Evolutionary conservation across 768 basidiomycete species (phyloP), one percentile per base, ranked within the genome.

Genomic region (Auricularia cornea): DNA sequence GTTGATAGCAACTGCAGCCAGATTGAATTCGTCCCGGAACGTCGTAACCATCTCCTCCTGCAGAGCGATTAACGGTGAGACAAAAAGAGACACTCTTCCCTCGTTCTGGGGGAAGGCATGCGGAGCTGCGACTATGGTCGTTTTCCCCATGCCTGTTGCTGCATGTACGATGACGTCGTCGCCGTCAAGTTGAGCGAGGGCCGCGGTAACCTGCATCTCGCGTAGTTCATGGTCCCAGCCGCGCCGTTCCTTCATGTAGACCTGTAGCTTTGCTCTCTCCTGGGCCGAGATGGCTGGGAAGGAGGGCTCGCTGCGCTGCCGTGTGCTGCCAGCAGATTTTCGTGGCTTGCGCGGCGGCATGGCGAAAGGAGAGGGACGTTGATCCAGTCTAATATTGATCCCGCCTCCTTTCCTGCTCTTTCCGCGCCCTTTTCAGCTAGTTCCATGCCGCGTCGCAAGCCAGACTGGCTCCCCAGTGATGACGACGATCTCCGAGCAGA

Each of bases 31-130:
- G 0, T 66, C 59, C 2, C 61, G 23, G 41, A 77, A 77, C 0
- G 76, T 77, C 10, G 59, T 48, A 5, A 76, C 75, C 70, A 72
- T 71, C 60, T 80, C 76, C 0, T 78, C 73, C 23, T 80, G 76
- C 1, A 80, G 72, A 0, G 75, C 72, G 1, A 79, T 67, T 1
- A 80, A 63, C 2, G 78, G 79, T 11, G 76, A 77, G 0, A 80
- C 70, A 67, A 79, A 68, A 2, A 80, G 62, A 0, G 76, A 76
- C 0, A 77, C 69, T 62, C 70, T 73, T 3, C 72, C 73, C 35
- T 72, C 65, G 28, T 65, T 70, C 5, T 20, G 60, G 2, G 66
- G 65, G 29, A 70, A 72, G 0, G 71, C 60, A 63, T 79, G 74
- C 4, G 78, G 78, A 0, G 74, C 79, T 16, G 78, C 78, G 2